Percentiles rank a stretch among this genome's conserved stretches.
Evolutionary conservation across 441 rosid species (phyloP).

Genomic region (Populus hybrid): DNA sequence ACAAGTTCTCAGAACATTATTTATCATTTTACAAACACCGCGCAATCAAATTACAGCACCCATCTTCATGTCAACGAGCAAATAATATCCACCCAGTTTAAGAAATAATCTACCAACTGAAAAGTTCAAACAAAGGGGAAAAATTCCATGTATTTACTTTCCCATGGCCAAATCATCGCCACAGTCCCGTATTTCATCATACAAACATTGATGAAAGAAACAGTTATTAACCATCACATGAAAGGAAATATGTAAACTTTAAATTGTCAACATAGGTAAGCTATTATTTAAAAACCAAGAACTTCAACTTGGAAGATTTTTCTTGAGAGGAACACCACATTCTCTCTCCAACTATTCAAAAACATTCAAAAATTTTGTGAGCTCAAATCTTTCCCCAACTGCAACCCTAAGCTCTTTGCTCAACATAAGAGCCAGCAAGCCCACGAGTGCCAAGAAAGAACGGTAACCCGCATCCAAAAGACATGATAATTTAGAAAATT

Average conservation of each 20-base stretch:
- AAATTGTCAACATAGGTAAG: slow-evolving; percentile 9
- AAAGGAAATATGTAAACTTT: not conserved
- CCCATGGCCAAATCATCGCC: not conserved
- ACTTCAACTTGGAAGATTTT: slow-evolving; percentile 11
- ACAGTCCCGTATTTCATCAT: not conserved
- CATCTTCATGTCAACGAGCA: not conserved
- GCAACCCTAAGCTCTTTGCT: slow-evolving; percentile 55
- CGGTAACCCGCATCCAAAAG: slow-evolving; percentile 57
- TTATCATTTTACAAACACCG: not conserved
- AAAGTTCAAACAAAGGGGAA: not conserved
- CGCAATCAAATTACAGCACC: not conserved
- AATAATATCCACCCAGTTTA: not conserved
- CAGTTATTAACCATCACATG: not conserved
- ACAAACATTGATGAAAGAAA: not conserved
- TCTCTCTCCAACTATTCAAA: slow-evolving; percentile 11
- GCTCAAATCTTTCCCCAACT: slow-evolving; percentile 5
- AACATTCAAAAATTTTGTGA: slow-evolving; percentile 7
- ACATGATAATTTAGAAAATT: not conserved
- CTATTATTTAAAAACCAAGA: slow-evolving; percentile 26
- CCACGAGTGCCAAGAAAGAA: slow-evolving; percentile 77
- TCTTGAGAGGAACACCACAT: slow-evolving; percentile 13
- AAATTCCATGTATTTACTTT: not conserved
- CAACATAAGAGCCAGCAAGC: slow-evolving; percentile 84
- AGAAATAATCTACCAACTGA: not conserved
- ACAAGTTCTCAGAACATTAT: not conserved